Evolutionary conservation across 169 alveolate genomes (phyloP).

Genomic region (Cyclospora cayetanensis): DNA sequence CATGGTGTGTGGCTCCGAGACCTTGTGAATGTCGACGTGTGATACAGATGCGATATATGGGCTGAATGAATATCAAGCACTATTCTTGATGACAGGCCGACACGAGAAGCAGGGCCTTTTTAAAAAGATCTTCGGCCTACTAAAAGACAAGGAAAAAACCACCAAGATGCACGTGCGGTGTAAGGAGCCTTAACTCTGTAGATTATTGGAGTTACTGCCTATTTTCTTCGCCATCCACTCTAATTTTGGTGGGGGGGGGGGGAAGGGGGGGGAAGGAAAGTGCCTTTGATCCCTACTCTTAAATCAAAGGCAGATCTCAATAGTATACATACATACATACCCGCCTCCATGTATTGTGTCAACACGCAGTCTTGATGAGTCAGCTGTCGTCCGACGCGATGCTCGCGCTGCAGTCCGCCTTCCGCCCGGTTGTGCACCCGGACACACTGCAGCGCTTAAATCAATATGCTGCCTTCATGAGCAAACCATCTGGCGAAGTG

Average conservation of each 20-base stretch:
- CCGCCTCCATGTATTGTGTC: not conserved
- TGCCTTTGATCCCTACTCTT: too few species aligned
- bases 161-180: constrained; percentile 8
- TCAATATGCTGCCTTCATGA: not conserved
- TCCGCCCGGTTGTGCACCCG: constrained; percentile 4
- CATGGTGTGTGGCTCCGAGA: too few species aligned
- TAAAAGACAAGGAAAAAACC: not conserved
- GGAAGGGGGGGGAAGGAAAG: too few species aligned
- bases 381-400: constrained; percentile 7
- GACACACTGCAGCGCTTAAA: not conserved
- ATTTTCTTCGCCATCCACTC: too few species aligned
- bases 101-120: not conserved
- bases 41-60: not conserved
- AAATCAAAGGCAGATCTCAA: too few species aligned
- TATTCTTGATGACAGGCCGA: not conserved
- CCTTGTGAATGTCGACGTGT: too few species aligned
- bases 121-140: not conserved
- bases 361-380: not conserved
- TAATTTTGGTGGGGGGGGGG: too few species aligned
- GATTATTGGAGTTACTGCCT: too few species aligned
- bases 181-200: too few species aligned
- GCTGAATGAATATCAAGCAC: not conserved
- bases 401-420: constrained; percentile 8
- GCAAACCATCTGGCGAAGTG: not conserved
- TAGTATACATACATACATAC: not conserved